Evolutionary conservation across 2,329 filamentous ascomycete genomes (phyloP), one percentile per base, ranked within the genome.

Genomic region (Ampelomyces quisqualis): DNA sequence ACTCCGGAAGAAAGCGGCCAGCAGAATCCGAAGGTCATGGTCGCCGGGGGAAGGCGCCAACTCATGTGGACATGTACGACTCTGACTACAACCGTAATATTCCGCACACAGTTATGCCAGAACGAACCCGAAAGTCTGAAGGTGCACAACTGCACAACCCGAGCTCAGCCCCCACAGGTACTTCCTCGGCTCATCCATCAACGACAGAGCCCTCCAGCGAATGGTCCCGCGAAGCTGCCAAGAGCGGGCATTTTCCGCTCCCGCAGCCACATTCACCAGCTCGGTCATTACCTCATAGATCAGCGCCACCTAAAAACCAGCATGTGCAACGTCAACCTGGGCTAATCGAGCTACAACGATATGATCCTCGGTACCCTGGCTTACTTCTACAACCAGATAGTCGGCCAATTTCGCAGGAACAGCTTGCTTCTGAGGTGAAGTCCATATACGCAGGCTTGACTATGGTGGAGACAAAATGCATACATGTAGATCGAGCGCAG

Each of bases 391-490:
- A 88, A 51, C 81, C 79, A 0, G 77, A 84, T 35, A 87, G 82
- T 0, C 70, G 82, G 0, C 78, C 81, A 0, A 90, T 93, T 6
- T 84, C 83, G 0, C 84, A 88, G 46, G 84, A 90, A 1, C 86
- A 95, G 53, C 74, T 95, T 0, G 80, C 88, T 0, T 81, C 82
- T 0, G 89, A 95, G 56, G 86, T 94, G 0, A 89, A 89, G 43
- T 83, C 83, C 0, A 93, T 93, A 3, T 95, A 95, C 56, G 82
- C 84, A 0, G 89, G 87, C 0, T 69, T 96, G 0, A 84, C 89
- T 0, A 88, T 93, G 81, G 87, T 95, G 0, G 91, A 97, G 61
- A 81, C 80, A 17, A 89, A 93, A 54, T 91, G 89, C 55, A 90
- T 94, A 0, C 85, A 94, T 38, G 84, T 94, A 1, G 87, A 91